phyloP scores from a whole-genome alignment of 208 protist genomes.

The Acanthamoeba divionensis region DNA sequence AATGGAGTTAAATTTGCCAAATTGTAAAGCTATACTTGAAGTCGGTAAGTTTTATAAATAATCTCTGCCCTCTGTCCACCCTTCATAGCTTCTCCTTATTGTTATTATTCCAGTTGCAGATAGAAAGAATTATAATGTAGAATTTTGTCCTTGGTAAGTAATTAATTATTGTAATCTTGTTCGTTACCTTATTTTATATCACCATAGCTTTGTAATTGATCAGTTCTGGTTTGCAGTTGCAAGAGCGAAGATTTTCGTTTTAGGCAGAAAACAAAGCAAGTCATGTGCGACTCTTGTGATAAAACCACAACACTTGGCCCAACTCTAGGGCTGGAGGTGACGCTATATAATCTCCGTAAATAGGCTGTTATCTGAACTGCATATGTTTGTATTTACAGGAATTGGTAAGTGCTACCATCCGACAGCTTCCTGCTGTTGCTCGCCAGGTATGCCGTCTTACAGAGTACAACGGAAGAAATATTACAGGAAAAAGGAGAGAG shows the following conservation, averaged over 20 bases:
- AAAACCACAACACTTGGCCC: too few relatives aligned
- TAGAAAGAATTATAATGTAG: conserved; percentile 19
- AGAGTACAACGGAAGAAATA: too few relatives aligned
- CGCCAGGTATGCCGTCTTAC: neutral
- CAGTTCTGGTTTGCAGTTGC: neutral
- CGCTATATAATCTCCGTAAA: too few relatives aligned
- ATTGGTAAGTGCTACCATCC: neutral
- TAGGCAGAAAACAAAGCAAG: neutral
- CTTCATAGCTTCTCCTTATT: too few relatives aligned
- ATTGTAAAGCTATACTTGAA: conserved; percentile 29
- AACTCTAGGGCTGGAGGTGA: too few relatives aligned
- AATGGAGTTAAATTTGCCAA: neutral
- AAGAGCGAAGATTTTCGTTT: neutral
- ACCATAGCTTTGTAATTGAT: too few relatives aligned
- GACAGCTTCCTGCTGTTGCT: neutral
- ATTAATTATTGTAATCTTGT: neutral
- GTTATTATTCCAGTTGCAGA: conserved; percentile 14
- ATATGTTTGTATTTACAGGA: too few relatives aligned
- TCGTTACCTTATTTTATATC: neutral
- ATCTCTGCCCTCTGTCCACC: too few relatives aligned
- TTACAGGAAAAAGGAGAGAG: too few relatives aligned
- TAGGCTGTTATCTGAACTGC: too few relatives aligned
- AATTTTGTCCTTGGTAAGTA: neutral
- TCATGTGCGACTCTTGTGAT: conserved; percentile 2
- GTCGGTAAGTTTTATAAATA: neutral